phyloP scores from a whole-genome alignment of 169 alveolate genomes.

The Eimeria acervulina region DNA sequence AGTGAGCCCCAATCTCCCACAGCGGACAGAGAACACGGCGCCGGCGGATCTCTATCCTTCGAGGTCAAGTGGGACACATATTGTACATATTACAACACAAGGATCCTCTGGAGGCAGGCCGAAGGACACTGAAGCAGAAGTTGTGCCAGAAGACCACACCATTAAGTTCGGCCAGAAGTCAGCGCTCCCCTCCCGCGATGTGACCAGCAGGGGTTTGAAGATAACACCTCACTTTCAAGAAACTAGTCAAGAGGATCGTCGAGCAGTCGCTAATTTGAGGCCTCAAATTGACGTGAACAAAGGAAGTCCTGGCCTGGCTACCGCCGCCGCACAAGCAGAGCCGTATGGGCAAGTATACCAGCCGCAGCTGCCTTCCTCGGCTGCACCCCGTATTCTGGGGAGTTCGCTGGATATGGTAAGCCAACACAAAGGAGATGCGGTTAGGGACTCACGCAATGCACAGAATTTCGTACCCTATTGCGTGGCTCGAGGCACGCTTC shows the following conservation, averaged over 20 bases:
- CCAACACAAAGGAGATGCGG: not conserved
- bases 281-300: not conserved
- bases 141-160: not conserved
- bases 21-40: not conserved
- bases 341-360: not conserved
- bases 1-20: not conserved
- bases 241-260: not conserved
- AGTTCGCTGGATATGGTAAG: not conserved
- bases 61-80: not conserved
- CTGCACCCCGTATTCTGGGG: not conserved
- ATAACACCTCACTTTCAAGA: not conserved
- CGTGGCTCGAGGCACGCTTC: conserved; percentile 56
- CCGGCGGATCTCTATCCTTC: not conserved
- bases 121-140: not conserved
- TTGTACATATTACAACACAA: not conserved
- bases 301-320: not conserved
- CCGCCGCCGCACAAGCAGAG: not conserved
- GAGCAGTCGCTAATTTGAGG: not conserved
- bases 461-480: conserved; percentile 2
- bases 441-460: not conserved
- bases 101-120: not conserved
- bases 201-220: not conserved
- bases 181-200: not conserved
- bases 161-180: not conserved
- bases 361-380: conserved; percentile 10